A percentile compares a stretch with the other conserved stretches of the same genome.
Evolutionary conservation across 2,329 filamentous ascomycete genomes (phyloP).

Genomic region (Colletotrichum godetiae): DNA sequence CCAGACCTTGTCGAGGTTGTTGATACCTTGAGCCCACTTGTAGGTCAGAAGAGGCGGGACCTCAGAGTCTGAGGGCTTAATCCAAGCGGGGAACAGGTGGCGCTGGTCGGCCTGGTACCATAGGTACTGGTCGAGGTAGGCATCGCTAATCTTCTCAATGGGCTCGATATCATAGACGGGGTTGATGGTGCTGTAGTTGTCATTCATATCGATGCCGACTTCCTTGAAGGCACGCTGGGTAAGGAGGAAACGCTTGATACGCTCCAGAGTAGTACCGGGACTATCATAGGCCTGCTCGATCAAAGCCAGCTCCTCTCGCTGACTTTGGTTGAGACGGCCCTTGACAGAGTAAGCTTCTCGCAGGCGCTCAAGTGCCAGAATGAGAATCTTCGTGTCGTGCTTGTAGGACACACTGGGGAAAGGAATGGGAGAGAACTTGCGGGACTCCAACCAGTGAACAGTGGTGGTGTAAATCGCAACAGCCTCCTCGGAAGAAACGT

Average conservation of each 20-base stretch:
- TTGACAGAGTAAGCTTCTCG: constrained; percentile 98
- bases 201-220: constrained; percentile 99
- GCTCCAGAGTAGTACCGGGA: constrained; percentile 92
- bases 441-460: constrained; percentile 97
- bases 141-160: constrained; percentile 99
- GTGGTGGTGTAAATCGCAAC: constrained; percentile 99
- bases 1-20: constrained; percentile 97
- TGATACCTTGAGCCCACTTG: constrained; percentile 99
- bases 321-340: constrained; percentile 94
- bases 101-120: constrained; percentile 99
- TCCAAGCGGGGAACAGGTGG: constrained; percentile 97
- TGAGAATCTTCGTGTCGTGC: constrained; percentile 98
- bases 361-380: constrained; percentile 90
- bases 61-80: constrained; percentile 98
- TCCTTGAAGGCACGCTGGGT: constrained; percentile 99
- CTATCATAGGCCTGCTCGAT: constrained; percentile 99
- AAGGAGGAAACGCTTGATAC: constrained; percentile 96
- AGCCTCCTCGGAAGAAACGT: constrained; percentile 97
- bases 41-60: constrained; percentile 94
- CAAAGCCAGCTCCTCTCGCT: constrained; percentile 93
- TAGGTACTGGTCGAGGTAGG: constrained; percentile 96
- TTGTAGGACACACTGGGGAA: constrained; percentile 99
- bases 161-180: constrained; percentile 99
- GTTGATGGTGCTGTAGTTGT: constrained; percentile 99
- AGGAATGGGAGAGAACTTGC: constrained; percentile 98